Evolutionary conservation across 139 green algal species (phyloP).

Genomic region (Closterium sp.): DNA sequence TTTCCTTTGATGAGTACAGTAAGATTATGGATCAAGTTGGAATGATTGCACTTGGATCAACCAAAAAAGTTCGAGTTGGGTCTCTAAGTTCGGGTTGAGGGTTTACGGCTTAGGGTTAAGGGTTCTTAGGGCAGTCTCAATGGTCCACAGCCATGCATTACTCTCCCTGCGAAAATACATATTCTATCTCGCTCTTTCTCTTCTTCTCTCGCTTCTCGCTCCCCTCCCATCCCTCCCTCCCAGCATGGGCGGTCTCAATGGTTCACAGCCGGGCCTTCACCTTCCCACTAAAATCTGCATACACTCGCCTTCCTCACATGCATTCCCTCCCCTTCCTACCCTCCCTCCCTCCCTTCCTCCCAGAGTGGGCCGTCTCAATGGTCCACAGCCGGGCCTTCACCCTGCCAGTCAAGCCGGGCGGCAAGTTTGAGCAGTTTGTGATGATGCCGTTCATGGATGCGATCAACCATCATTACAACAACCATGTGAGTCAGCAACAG

Average conservation of each 20-base stretch:
- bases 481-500: conserved; percentile 5
- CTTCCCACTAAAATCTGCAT: background rate
- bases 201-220: background rate
- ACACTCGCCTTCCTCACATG: background rate
- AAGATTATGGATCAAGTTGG: background rate
- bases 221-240: background rate
- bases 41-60: no score
- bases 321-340: background rate
- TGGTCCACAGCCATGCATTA: background rate
- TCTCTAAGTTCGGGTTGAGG: no score
- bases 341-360: background rate
- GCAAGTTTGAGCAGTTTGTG: conserved; percentile 4
- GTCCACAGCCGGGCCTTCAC: conserved; percentile 16
- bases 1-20: background rate
- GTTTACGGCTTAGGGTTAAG: no score
- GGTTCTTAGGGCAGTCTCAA: no score
- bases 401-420: background rate
- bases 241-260: conserved; percentile 4
- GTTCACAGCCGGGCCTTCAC: conserved; percentile 1
- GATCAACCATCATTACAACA: conserved; percentile 29
- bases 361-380: conserved; percentile 11
- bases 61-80: no score
- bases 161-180: no score
- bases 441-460: conserved; percentile 30
- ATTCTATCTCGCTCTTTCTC: no score